These are phyloP conservation scores for Syzygium malaccense DNA, from an alignment of 441 rosid species.

Conservation along the genomic window DNA sequence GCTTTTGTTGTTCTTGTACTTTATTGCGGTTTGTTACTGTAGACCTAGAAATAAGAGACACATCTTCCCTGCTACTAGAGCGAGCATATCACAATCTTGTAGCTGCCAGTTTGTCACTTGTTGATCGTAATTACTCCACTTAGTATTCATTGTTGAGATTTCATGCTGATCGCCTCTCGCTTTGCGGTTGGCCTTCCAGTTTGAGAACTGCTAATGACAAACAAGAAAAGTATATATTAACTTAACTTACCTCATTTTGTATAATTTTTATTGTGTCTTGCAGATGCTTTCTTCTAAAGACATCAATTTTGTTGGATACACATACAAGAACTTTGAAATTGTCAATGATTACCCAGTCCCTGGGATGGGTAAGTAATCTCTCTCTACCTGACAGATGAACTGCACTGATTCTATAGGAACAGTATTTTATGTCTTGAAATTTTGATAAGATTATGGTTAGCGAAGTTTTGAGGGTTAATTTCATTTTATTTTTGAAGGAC, in stretches of 20 bases:
- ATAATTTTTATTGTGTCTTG: neutral
- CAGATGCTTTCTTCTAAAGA: constrained; percentile 72
- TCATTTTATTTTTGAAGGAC: neutral
- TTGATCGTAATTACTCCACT: neutral
- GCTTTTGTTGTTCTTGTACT: neutral
- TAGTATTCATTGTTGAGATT: neutral
- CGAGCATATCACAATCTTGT: neutral
- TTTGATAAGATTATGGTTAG: neutral
- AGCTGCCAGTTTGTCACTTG: neutral
- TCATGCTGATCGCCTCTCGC: neutral
- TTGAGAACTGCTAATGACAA: neutral
- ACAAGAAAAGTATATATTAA: neutral
- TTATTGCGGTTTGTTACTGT: neutral
- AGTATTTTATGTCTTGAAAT: neutral
- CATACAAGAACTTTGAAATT: constrained; percentile 64
- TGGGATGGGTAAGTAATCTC: constrained; percentile 48
- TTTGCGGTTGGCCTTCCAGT: neutral
- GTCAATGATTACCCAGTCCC: constrained; percentile 60
- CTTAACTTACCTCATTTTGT: neutral
- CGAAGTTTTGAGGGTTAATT: neutral
- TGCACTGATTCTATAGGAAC: neutral
- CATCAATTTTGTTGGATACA: constrained; percentile 57
- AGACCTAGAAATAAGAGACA: neutral
- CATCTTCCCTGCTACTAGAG: neutral
- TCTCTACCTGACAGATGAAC: neutral